Conservation (phyloP, 1,139 yeast species). For the Geotrichum siamense region DNA sequence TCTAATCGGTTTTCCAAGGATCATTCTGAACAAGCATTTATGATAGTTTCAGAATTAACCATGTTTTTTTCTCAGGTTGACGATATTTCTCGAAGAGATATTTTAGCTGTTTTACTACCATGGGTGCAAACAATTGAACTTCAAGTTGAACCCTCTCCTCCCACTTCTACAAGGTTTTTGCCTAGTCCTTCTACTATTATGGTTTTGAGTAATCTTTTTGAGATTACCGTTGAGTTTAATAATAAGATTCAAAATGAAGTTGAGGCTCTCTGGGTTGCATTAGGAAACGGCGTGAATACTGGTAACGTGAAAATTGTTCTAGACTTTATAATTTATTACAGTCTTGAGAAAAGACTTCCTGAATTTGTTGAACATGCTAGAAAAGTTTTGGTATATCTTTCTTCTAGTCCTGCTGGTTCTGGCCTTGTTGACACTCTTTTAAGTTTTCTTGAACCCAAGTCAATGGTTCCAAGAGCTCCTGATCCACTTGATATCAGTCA, state of each 20-base stretch:
- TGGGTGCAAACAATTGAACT: constrained; percentile 83
- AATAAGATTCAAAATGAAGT: constrained; percentile 74
- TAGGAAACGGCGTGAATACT: constrained; percentile 63
- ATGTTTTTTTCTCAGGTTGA: constrained; percentile 61
- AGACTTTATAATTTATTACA: constrained; percentile 60
- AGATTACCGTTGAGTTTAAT: constrained; percentile 72
- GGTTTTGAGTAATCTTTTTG: constrained; percentile 78
- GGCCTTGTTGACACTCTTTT: constrained; percentile 59
- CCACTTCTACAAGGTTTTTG: constrained; percentile 4
- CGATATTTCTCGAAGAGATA: constrained; percentile 58
- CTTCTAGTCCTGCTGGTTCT: constrained; percentile 52
- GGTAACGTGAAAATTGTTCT: constrained; percentile 65
- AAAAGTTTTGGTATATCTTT: constrained; percentile 71
- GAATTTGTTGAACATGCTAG: constrained; percentile 70
- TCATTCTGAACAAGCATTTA: constrained; percentile 51
- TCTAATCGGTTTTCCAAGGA: constrained; percentile 55
- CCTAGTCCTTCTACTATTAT: constrained; percentile 41
- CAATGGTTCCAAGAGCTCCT: constrained; percentile 71
- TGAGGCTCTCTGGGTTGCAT: constrained; percentile 90
- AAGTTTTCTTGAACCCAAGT: constrained; percentile 66
- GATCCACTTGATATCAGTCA: constrained; percentile 30
- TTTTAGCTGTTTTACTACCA: constrained; percentile 72
- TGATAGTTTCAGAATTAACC: constrained; percentile 65
- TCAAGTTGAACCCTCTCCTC: constrained; percentile 43
- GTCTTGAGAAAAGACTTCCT: constrained; percentile 66